Base-by-base conservation (phyloP, 2,329 filamentous ascomycete species). In the Microdochium paspali region DNA sequence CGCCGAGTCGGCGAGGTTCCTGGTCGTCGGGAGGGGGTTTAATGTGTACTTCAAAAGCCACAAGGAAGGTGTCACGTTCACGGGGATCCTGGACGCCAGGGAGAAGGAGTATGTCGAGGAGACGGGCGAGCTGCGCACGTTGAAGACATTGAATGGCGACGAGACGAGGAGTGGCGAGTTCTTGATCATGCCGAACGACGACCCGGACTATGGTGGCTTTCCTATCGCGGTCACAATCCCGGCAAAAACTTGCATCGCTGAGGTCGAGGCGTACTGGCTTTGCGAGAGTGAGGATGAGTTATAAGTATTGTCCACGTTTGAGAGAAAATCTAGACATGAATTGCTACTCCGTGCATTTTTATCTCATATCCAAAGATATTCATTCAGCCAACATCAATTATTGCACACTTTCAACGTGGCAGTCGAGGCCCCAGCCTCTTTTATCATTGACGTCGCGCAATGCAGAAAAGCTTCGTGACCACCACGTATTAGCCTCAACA, bases 141-240 rank as follows among this genome's bases (percentile, higher is more conserved):
- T 46, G 15, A 49, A 52, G 30, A 47, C 52, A 7, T 42, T 58
- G 39, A 56, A 56, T 50, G 56, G 56, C 39, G 56, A 58, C 47
- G 67, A 70, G 57, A 69, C 66, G 1, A 56, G 66, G 39, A 63
- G 62, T 52, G 74, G 75, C 1, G 60, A 61, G 44, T 71, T 67
- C 44, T 55, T 67, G 18, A 73, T 78, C 52, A 80, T 80, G 77
- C 77, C 73, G 1, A 75, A 70, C 49, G 71, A 77, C 28, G 65
- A 76, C 28, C 74, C 74, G 0, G 74, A 79, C 50, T 79, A 79
- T 55, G 76, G 75, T 1, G 72, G 71, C 0, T 78, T 78, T 49
- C 74, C 74, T 0, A 79, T 78, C 26, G 68, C 68, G 24, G 68
- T 79, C 1, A 79, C 74, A 0, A 71, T 78, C 26, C 75, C 74